Evolutionary conservation across 768 basidiomycete genomes (phyloP).

Genomic region (Suillus luteus): DNA sequence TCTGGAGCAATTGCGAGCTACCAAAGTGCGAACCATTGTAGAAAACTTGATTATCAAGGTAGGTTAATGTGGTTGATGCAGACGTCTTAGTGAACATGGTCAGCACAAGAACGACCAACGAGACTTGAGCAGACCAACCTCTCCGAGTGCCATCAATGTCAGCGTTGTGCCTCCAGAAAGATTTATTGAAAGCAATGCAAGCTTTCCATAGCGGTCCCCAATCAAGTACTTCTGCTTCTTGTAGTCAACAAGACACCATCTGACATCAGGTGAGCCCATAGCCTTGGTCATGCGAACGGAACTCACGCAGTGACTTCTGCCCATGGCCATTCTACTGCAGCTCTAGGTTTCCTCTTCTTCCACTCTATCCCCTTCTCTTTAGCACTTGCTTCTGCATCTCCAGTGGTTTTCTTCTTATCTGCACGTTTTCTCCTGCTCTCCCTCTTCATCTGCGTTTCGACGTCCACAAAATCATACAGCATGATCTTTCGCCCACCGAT

Average conservation of each 20-base stretch:
- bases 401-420: slow-evolving; percentile 52
- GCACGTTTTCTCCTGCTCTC: slow-evolving; percentile 55
- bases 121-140: slow-evolving; percentile 44
- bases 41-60: slow-evolving; percentile 67
- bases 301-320: slow-evolving; percentile 69
- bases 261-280: slow-evolving; percentile 24
- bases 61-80: slow-evolving; percentile 67
- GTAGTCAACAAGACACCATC: slow-evolving; percentile 55
- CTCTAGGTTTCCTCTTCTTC: slow-evolving; percentile 55
- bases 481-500: slow-evolving; percentile 67
- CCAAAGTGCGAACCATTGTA: slow-evolving; percentile 84
- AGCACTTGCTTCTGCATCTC: slow-evolving; percentile 41
- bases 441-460: slow-evolving; percentile 51
- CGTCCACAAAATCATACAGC: slow-evolving; percentile 58
- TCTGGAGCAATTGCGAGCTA: slow-evolving; percentile 74
- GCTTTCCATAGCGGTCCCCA: slow-evolving; percentile 70
- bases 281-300: neutral
- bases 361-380: slow-evolving; percentile 56
- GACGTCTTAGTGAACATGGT: slow-evolving; percentile 51
- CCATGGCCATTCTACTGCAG: slow-evolving; percentile 75
- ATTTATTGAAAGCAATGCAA: slow-evolving; percentile 64
- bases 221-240: slow-evolving; percentile 53
- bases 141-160: slow-evolving; percentile 67
- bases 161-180: slow-evolving; percentile 40
- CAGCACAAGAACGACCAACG: slow-evolving; percentile 10